These are phyloP conservation scores for Gaillardinia entomophila DNA, from an alignment of 805 yeast species.

Conservation along the genomic window DNA sequence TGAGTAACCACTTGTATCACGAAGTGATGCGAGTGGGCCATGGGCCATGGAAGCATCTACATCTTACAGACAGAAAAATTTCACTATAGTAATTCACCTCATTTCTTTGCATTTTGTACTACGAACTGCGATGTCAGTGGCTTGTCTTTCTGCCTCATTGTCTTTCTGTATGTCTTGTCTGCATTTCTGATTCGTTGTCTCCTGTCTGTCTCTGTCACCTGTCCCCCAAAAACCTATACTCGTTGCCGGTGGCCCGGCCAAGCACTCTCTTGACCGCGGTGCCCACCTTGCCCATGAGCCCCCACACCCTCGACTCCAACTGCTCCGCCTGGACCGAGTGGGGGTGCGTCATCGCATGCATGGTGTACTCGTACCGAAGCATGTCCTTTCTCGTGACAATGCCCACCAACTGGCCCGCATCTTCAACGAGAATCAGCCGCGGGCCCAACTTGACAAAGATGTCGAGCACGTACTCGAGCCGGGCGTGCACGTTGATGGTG, in stretches of 20 bases:
- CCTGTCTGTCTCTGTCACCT: too few relatives aligned
- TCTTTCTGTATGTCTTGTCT: too few relatives aligned
- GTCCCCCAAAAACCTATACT: too few relatives aligned
- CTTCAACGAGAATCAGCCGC: constrained; percentile 59
- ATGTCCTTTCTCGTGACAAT: constrained; percentile 83
- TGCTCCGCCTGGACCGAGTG: constrained; percentile 12
- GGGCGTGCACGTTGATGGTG: constrained; percentile 45
- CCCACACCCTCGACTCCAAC: constrained; percentile 34
- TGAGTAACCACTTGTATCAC: constrained; percentile 20
- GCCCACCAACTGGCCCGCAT: constrained; percentile 60
- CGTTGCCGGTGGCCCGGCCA: constrained; percentile 26
- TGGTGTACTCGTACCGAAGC: constrained; percentile 50
- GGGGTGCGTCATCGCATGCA: constrained; percentile 15
- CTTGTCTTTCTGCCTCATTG: too few relatives aligned
- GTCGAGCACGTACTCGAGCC: constrained; percentile 58
- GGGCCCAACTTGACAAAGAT: constrained; percentile 81
- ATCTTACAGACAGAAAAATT: too few relatives aligned
- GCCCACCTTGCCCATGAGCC: constrained; percentile 16
- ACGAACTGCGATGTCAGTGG: too few relatives aligned
- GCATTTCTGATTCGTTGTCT: too few relatives aligned
- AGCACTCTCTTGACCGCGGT: constrained; percentile 14
- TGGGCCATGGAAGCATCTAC: too few relatives aligned
- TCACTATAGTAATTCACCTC: too few relatives aligned
- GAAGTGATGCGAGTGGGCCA: too few relatives aligned
- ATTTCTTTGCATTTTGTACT: too few relatives aligned